phyloP scores from a whole-genome alignment of 805 yeast genomes.

The Hanseniaspora taiwanica region DNA sequence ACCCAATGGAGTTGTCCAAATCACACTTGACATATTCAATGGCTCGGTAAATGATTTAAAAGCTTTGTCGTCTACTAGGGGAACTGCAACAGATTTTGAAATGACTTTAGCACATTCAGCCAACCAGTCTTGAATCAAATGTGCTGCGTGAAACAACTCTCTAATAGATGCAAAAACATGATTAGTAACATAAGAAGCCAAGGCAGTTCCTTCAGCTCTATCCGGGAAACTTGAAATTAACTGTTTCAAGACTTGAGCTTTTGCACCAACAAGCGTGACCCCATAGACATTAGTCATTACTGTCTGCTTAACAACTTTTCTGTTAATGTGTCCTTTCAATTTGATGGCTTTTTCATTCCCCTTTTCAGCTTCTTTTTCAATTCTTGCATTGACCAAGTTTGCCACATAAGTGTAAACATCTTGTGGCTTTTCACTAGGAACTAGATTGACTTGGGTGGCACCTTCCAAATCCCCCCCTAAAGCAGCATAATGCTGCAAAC shows the following conservation, averaged over 20 bases:
- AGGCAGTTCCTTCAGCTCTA: constrained; percentile 30
- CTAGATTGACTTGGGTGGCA: constrained; percentile 64
- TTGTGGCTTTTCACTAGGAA: constrained; percentile 59
- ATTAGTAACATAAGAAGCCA: constrained; percentile 53
- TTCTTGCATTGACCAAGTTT: constrained; percentile 40
- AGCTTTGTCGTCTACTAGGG: constrained; percentile 33
- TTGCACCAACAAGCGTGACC: constrained; percentile 88
- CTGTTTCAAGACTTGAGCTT: constrained; percentile 74
- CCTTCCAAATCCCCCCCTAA: constrained; percentile 77
- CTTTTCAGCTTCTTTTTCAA: constrained; percentile 38
- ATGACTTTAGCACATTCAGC: constrained; percentile 75
- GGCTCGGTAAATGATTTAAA: constrained; percentile 31
- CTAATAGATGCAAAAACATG: constrained; percentile 76
- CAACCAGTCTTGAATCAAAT: constrained; percentile 91
- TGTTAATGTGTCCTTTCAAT: constrained; percentile 48
- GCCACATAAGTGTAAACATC: constrained; percentile 71
- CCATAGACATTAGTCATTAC: constrained; percentile 98
- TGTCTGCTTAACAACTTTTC: constrained; percentile 91
- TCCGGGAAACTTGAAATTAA: constrained; percentile 45
- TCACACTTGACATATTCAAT: constrained; percentile 70
- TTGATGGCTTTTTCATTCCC: constrained; percentile 40
- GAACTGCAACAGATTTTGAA: constrained; percentile 62
- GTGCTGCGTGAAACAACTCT: constrained; percentile 83
- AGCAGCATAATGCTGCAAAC: constrained; percentile 79
- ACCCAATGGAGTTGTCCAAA: constrained; percentile 96